Percentiles rank a stretch among this genome's conserved stretches.
These are phyloP conservation scores for Vanrija humicola DNA, from an alignment of 1,284 basidiomycete species.

Conservation along the genomic window DNA sequence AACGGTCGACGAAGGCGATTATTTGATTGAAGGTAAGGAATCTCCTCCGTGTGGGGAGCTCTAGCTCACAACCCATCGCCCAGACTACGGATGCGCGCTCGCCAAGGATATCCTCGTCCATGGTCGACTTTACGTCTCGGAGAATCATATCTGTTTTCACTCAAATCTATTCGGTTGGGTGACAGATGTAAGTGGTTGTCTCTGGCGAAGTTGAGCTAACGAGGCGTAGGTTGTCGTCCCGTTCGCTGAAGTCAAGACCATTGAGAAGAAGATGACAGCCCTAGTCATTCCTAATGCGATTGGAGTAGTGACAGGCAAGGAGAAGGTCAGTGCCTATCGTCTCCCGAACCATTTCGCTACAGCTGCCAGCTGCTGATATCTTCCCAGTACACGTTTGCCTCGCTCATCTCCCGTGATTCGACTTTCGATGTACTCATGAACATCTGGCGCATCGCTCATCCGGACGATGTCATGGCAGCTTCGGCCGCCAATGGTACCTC, in stretches of 20 bases:
- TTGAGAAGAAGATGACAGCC: slow-evolving; percentile 98
- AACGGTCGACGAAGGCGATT: slow-evolving; percentile 88
- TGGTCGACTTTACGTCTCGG: slow-evolving; percentile 92
- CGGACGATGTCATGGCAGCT: slow-evolving; percentile 56
- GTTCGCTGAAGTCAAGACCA: slow-evolving; percentile 79
- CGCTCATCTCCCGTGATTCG: slow-evolving; percentile 92
- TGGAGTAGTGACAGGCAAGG: slow-evolving; percentile 73
- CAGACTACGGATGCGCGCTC: slow-evolving; percentile 95
- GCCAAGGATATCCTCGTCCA: slow-evolving; percentile 96
- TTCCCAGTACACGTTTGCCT: slow-evolving; percentile 89
- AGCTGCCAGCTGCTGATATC: not conserved
- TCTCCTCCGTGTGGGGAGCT: slow-evolving; percentile 4
- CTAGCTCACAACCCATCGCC: slow-evolving; percentile 1
- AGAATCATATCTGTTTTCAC: slow-evolving; percentile 97
- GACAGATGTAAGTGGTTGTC: slow-evolving; percentile 67
- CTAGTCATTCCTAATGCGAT: slow-evolving; percentile 99
- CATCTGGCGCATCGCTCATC: slow-evolving; percentile 88
- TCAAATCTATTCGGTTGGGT: slow-evolving; percentile 99
- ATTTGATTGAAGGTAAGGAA: slow-evolving; percentile 84
- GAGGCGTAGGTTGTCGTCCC: slow-evolving; percentile 72
- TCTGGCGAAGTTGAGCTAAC: slow-evolving; percentile 3
- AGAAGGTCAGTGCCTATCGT: slow-evolving; percentile 39
- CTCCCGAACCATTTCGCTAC: not conserved
- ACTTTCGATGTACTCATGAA: slow-evolving; percentile 94
- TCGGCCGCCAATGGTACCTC: slow-evolving; percentile 16